Evolutionary conservation across 2,329 filamentous ascomycete genomes (phyloP), one percentile per base, ranked within the genome.

Genomic region (Trichoderma brevicompactum): DNA sequence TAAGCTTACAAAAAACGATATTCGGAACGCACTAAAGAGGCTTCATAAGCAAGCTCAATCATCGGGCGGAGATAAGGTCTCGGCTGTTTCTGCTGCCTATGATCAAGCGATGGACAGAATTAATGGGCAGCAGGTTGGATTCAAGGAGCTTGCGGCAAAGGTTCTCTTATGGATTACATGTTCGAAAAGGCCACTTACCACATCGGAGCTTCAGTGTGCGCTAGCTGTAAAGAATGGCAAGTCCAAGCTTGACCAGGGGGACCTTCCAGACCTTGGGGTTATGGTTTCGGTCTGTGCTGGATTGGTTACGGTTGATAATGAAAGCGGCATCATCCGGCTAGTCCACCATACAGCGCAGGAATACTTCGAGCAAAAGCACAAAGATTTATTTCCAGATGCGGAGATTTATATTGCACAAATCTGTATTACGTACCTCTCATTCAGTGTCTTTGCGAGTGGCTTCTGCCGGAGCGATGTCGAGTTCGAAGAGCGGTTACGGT

Each of bases 261-360:
- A 46, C 2, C 7, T 38, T 23, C 6, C 3, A 34, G 34, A 43
- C n/a, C n/a, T 43, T 13, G 53, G 41, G 19, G 53, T 19, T 0
- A 36, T 64, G 12, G 52, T 64, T 13, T 56, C 40, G 8, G 61
- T 64, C n/a, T 64, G 61, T 40, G 52, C 61, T 1, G 61, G 61
- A 4, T 41, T 64, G 7, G 49, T 64, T 2, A 56, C 61, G 2
- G 34, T 64, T n/a, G 61, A 64, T 17, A 15, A 56, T 10, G 40
- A 58, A 3, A 58, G 61, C 32, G 10, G 41, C 0, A 49, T 64
- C 7, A 49, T 64, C 12, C 61, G 41, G n/a, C 43, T 64, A 49
- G 61, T 64, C 40, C 52, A 64, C 41, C 48, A 64, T 19, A 56
- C 52, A 15, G 49, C 61, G 12, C 52, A 64, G 23, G 40, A 64